Evolutionary conservation across 1,284 basidiomycete species (phyloP).

Genomic region (Irpex lacteus): DNA sequence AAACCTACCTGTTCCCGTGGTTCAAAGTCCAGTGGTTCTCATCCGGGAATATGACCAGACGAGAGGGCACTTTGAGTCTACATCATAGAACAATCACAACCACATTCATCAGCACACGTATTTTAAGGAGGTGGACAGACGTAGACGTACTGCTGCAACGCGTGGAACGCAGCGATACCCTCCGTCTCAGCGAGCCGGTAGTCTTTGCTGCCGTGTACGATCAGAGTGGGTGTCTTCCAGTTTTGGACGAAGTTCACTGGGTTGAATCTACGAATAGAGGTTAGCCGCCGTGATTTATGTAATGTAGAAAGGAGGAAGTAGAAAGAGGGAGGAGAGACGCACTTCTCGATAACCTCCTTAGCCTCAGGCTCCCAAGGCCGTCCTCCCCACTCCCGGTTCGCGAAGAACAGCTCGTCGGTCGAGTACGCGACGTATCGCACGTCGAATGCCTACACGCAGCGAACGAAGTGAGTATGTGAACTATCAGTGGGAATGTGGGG

Average conservation of each 20-base stretch:
- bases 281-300: no score
- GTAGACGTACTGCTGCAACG: slow-evolving; percentile 66
- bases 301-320: no score
- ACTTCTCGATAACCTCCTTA: slow-evolving; percentile 56
- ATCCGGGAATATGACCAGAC: slow-evolving; percentile 87
- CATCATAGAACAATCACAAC: slow-evolving; percentile 2
- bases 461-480: no score
- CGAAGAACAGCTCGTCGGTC: slow-evolving; percentile 88
- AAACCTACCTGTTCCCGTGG: slow-evolving; percentile 76
- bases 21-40: slow-evolving; percentile 92
- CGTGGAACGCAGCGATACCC: slow-evolving; percentile 79
- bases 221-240: slow-evolving; percentile 83
- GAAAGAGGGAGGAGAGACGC: slow-evolving; percentile 23
- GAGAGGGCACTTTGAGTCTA: slow-evolving; percentile 73
- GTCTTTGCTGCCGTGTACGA: slow-evolving; percentile 87
- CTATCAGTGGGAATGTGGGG: no score
- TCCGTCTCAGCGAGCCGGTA: slow-evolving; percentile 84
- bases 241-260: slow-evolving; percentile 79
- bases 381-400: slow-evolving; percentile 84
- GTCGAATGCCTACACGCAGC: slow-evolving; percentile 64
- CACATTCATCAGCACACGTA: not conserved
- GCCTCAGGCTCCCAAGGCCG: slow-evolving; percentile 70
- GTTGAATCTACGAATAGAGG: no score
- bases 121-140: not conserved
- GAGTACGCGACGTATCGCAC: slow-evolving; percentile 72